Conservation (phyloP, 148 eudicot genomes). For the Euryodendron excelsum region DNA sequence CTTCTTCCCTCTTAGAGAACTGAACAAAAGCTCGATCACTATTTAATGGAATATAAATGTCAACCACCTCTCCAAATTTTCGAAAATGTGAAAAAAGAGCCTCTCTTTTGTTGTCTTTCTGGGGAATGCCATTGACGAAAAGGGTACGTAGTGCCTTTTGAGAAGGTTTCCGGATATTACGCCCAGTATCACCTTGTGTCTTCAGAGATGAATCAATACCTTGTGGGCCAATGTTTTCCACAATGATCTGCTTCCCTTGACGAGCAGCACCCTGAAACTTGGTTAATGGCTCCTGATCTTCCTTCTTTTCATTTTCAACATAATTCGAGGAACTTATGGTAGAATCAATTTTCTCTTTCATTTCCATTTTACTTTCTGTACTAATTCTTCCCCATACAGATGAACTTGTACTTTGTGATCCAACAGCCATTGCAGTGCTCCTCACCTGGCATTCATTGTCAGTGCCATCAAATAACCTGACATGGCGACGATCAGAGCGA, state of each 20-base stretch:
- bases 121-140: slow-evolving; percentile 76
- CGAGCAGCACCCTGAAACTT: slow-evolving; percentile 24
- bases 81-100: slow-evolving; percentile 73
- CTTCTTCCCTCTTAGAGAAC: slow-evolving; percentile 82
- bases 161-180: slow-evolving; percentile 40
- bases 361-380: slow-evolving; percentile 39
- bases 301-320: slow-evolving; percentile 29
- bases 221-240: slow-evolving; percentile 29
- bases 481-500: slow-evolving; percentile 32
- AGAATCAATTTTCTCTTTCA: slow-evolving; percentile 42
- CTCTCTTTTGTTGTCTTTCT: slow-evolving; percentile 70
- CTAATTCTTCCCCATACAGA: slow-evolving; percentile 61
- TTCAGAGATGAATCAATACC: slow-evolving; percentile 38
- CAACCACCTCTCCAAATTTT: slow-evolving; percentile 85
- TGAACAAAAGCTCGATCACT: slow-evolving; percentile 92
- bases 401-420: slow-evolving; percentile 50
- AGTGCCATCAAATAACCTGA: slow-evolving; percentile 13
- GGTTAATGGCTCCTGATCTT: slow-evolving; percentile 28
- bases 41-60: slow-evolving; percentile 68
- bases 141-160: slow-evolving; percentile 78
- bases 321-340: slow-evolving; percentile 31
- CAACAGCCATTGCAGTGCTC: slow-evolving; percentile 34
- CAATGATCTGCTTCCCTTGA: slow-evolving; percentile 40
- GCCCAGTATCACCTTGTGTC: slow-evolving; percentile 43
- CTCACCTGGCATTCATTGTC: slow-evolving; percentile 28